These are phyloP conservation scores for Emergomyces pasteurianus DNA, from an alignment of 2,329 filamentous ascomycete species.

Conservation along the genomic window DNA sequence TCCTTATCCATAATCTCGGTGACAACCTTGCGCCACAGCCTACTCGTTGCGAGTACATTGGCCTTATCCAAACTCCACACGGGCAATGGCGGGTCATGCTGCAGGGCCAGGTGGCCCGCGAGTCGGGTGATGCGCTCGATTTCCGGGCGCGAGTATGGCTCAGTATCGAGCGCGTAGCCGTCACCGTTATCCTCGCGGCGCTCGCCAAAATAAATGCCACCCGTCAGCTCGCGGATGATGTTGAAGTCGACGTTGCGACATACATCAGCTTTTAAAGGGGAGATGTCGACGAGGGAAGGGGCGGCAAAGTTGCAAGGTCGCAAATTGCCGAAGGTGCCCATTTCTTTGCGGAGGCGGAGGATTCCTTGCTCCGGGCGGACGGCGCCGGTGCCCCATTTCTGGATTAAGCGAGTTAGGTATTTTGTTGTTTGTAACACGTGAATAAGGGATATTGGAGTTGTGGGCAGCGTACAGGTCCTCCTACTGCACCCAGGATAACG, in stretches of 20 bases:
- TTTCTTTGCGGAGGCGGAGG: slow-evolving; percentile 81
- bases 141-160: slow-evolving; percentile 74
- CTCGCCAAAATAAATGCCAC: slow-evolving; percentile 92
- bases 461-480: slow-evolving; percentile 50
- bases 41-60: slow-evolving; percentile 82
- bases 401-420: background rate
- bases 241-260: slow-evolving; percentile 84
- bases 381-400: slow-evolving; percentile 78
- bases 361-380: slow-evolving; percentile 90
- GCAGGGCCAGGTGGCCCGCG: slow-evolving; percentile 67
- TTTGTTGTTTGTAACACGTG: slow-evolving; percentile 1
- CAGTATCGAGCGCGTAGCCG: slow-evolving; percentile 67
- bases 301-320: slow-evolving; percentile 93
- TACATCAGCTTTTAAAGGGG: slow-evolving; percentile 74
- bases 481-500: slow-evolving; percentile 84
- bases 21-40: slow-evolving; percentile 81
- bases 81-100: slow-evolving; percentile 60
- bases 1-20: slow-evolving; percentile 75
- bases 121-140: slow-evolving; percentile 80
- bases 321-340: slow-evolving; percentile 88
- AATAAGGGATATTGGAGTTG: background rate
- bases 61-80: slow-evolving; percentile 92
- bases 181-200: slow-evolving; percentile 64
- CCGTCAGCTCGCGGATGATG: slow-evolving; percentile 83
- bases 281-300: slow-evolving; percentile 68